Evolutionary conservation across 2,329 filamentous ascomycete species (phyloP), one percentile per base, ranked within the genome.

Genomic region (Phialophora verrucosa): DNA sequence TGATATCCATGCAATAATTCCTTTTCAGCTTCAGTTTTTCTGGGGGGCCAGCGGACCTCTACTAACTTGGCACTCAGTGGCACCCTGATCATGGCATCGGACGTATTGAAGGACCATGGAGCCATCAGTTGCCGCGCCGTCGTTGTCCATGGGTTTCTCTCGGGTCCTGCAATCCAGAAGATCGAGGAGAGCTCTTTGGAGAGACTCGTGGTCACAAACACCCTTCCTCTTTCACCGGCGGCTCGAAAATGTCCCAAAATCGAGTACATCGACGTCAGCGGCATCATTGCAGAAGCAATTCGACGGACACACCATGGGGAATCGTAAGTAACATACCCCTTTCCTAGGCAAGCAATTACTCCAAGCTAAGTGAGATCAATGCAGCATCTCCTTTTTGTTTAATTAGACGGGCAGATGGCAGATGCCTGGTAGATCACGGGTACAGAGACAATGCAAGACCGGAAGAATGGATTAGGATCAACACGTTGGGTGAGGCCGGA

Each of bases 131-230:
- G 96, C 51, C 91, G 96, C 69, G 94, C 94, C 31, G 95, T 98
- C 72, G 94, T 97, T 64, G 97, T 93, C 0, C 93, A 97, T 76
- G 93, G 92, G 44, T 96, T 97, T 65, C 82, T 97, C 57, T 93
- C 90, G 71, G 93, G 92, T 59, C 91, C 91, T 71, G 93, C 93
- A 51, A 93, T 96, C 67, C 89, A 96, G 73, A 92, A 89, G 74
- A 78, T 96, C 74, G 96, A 97, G 79, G 85, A 86, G 72, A 92
- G 91, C 75, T 86, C 88, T 76, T 81, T 96, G 72, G 88, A 86
- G 73, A 89, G 90, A 73, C 82, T 97, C 49, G 92, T 97, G 17
- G 92, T 96, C 32, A 96, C 93, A 59, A 97, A 97, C 80, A 96
- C 91, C 1, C 90, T 93, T 14, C 90, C 90, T 4, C 86, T 92